Conservation (phyloP, 306 rosid genomes). For the Prunus salicina region DNA sequence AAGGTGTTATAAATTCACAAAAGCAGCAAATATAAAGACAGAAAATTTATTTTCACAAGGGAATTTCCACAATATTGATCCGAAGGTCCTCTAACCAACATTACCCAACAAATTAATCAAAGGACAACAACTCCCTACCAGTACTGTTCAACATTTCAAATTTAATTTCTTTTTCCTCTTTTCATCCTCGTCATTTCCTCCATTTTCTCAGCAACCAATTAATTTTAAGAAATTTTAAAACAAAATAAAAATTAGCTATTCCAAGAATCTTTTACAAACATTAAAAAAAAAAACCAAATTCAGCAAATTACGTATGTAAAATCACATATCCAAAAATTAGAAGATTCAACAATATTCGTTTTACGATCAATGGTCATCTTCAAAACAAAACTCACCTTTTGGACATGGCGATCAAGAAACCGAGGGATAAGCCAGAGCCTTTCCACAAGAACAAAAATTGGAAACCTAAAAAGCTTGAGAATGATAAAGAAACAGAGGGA, state of each 20-base stretch:
- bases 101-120: conserved; percentile 3
- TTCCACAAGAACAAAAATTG: not conserved
- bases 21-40: not conserved
- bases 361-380: not conserved
- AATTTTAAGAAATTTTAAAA: not conserved
- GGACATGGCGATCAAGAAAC: conserved; percentile 51
- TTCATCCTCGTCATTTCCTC: not conserved
- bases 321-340: not conserved
- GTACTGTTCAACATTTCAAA: not conserved
- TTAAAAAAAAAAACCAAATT: not conserved
- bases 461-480: conserved; percentile 1
- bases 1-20: not conserved
- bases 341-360: not conserved
- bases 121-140: not conserved
- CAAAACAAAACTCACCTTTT: conserved; percentile 40
- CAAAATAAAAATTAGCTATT: not conserved
- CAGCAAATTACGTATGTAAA: not conserved
- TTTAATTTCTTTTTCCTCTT: not conserved
- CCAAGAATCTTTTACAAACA: not conserved
- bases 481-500: not conserved
- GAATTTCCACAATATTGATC: not conserved
- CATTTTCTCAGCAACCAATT: conserved; percentile 3
- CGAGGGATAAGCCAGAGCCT: not conserved
- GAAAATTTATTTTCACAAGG: not conserved
- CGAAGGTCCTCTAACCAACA: not conserved